phyloP scores from a whole-genome alignment of 2,329 filamentous ascomycete genomes.

The Arachnomyces sp. region DNA sequence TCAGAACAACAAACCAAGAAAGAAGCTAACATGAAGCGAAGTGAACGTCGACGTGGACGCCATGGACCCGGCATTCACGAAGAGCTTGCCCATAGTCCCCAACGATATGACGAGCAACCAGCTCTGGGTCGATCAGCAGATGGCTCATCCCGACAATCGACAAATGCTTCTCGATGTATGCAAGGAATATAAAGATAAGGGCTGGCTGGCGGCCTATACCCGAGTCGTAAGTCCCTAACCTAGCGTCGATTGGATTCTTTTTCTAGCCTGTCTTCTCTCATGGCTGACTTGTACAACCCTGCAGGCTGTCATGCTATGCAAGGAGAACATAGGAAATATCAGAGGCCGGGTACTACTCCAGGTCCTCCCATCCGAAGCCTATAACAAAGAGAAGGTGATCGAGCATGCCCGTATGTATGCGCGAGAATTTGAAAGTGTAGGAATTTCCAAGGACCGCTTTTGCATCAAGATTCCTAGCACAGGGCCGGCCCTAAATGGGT shows the following conservation, averaged over 20 bases:
- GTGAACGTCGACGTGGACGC: constrained; percentile 48
- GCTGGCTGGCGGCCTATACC: constrained; percentile 44
- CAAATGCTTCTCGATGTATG: constrained; percentile 37
- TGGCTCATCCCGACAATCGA: constrained; percentile 38
- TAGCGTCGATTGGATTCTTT: background rate
- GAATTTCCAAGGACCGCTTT: constrained; percentile 40
- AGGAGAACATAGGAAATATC: constrained; percentile 41
- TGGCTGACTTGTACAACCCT: no score
- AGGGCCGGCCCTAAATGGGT: no score
- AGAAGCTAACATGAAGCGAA: constrained; percentile 15
- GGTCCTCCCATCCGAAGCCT: constrained; percentile 41
- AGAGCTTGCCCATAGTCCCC: constrained; percentile 37
- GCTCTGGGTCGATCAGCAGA: constrained; percentile 42
- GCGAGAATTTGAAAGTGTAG: constrained; percentile 38
- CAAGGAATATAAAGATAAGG: constrained; percentile 38
- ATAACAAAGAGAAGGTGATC: constrained; percentile 39
- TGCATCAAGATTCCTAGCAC: constrained; percentile 48
- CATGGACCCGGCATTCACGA: constrained; percentile 46
- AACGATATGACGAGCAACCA: constrained; percentile 48
- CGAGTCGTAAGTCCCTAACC: constrained; percentile 29
- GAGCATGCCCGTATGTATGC: constrained; percentile 43
- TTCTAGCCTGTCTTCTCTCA: no score
- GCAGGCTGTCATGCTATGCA: constrained; percentile 41
- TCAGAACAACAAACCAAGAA: no score
- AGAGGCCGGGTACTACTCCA: constrained; percentile 45